Base-by-base conservation (phyloP, 345 rosid genomes). In the Toxicodendron radicans region DNA sequence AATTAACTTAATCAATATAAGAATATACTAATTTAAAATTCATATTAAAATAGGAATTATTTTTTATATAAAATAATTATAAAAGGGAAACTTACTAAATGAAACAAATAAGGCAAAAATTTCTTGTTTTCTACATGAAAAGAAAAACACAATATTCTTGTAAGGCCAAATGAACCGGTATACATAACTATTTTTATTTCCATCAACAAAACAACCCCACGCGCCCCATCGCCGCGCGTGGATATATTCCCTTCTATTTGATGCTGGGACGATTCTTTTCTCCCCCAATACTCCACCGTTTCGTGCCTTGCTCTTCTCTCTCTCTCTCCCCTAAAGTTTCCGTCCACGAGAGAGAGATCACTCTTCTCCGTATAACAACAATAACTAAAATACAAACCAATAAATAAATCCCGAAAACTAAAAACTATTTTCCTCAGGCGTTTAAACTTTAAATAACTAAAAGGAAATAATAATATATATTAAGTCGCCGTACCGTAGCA, bases 201-300 rank as follows among this genome's bases (percentile, higher is more conserved):
- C 54, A 6, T 49, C 5, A n/a, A 23, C 14, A 17, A 23, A 32
- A 21, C 33, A 14, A 16, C 0, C 7, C 58, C 71, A 49, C 58
- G 46, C 27, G 71, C 10, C 24, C 0, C 23, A 6, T 13, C 68
- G 57, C 10, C 59, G 58, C 23, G 58, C 43, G 71, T 64, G 70
- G 46, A 10, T 35, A 6, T 45, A 49, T n/a, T 18, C 30, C 67
- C 3, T 43, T 20, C 13, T 35, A 33, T 43, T 27, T 27, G 49
- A 24, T 38, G 64, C 33, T 56, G 32, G 56, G 71, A 52, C 46
- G 83, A 87, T 87, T 80, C 91, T 85, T 87, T 80, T 41, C 78
- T 77, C 82, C 74, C 56, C 76, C 52, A 49, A 63, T 71, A 87
- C 87, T 80, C 91, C 72, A 81, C 82, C 86, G 75, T 80, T 66